phyloP scores from a whole-genome alignment of 164 flowering plant species.

The Tinospora cordifolia region DNA sequence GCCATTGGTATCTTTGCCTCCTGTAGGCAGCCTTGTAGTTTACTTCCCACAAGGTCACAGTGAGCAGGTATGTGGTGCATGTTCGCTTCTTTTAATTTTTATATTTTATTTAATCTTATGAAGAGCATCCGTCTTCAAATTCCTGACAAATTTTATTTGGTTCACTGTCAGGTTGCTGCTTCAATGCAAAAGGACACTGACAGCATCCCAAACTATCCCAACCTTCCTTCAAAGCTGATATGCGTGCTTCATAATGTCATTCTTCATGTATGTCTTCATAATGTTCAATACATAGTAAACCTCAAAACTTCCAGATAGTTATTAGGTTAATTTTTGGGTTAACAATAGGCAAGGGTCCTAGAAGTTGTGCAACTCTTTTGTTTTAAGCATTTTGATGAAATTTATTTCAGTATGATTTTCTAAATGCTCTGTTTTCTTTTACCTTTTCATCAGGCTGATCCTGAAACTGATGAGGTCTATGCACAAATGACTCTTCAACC shows the following conservation, averaged over 20 bases:
- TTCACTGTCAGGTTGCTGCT: constrained; percentile 75
- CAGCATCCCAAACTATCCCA: constrained; percentile 84
- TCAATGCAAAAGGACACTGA: constrained; percentile 91
- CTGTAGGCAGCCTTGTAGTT: constrained; percentile 88
- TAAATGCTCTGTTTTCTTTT: constrained; percentile 8
- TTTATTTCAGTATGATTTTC: neutral
- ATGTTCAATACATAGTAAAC: too few species aligned
- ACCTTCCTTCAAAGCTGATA: constrained; percentile 85
- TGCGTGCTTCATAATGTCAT: constrained; percentile 90
- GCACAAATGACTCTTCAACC: constrained; percentile 99
- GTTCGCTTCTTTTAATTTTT: neutral
- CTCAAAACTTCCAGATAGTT: too few species aligned
- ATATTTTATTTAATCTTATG: neutral
- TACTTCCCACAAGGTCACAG: constrained; percentile 99
- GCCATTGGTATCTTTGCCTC: constrained; percentile 86
- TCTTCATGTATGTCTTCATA: constrained; percentile 58
- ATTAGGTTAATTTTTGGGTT: neutral
- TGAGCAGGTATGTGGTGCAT: constrained; percentile 54
- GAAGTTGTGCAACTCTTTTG: neutral
- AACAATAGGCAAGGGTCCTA: neutral
- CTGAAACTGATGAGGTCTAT: constrained; percentile 92
- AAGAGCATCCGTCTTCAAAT: neutral
- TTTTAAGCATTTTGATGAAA: neutral
- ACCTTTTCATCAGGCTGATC: constrained; percentile 58
- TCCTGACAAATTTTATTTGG: constrained; percentile 4